These are phyloP conservation scores for Talaromyces ruber DNA, from an alignment of 495 filamentous ascomycete species.

Conservation along the genomic window DNA sequence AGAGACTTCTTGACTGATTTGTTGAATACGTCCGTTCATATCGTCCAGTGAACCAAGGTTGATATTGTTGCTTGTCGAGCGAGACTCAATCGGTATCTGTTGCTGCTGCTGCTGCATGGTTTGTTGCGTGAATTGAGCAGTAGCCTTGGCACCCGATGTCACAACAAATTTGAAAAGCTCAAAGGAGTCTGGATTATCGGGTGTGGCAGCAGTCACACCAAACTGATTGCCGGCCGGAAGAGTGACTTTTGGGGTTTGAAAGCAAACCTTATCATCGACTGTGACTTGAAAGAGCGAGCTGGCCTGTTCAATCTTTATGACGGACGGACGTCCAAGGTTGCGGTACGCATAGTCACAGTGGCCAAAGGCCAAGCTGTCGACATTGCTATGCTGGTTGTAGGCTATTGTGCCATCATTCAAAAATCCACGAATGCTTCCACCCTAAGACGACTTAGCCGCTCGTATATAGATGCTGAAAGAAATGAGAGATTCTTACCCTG, in stretches of 20 bases:
- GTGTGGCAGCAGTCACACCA: constrained; percentile 79
- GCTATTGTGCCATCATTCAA: constrained; percentile 84
- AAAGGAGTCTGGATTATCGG: constrained; percentile 88
- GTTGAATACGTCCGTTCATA: constrained; percentile 71
- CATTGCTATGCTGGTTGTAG: constrained; percentile 67
- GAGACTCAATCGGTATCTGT: constrained; percentile 17
- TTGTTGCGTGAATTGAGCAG: constrained; percentile 10
- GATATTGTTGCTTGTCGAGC: constrained; percentile 19
- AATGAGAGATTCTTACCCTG: constrained; percentile 28
- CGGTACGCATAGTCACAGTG: constrained; percentile 89
- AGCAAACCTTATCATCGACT: constrained; percentile 76
- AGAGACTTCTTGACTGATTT: constrained; percentile 61
- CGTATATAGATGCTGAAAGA: neutral
- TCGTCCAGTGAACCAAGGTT: constrained; percentile 37
- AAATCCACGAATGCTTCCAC: constrained; percentile 80
- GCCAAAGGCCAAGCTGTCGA: constrained; percentile 85
- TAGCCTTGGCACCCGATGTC: constrained; percentile 31
- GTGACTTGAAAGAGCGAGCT: constrained; percentile 59
- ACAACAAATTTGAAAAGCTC: constrained; percentile 84
- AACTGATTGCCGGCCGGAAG: constrained; percentile 78
- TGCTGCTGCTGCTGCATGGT: constrained; percentile 27
- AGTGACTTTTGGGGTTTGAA: constrained; percentile 65
- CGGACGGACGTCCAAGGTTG: constrained; percentile 76
- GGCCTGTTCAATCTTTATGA: constrained; percentile 63
- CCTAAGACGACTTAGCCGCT: constrained; percentile 29